Evolutionary conservation across 1,139 yeast species (phyloP).

Genomic region (Candida neerlandica): DNA sequence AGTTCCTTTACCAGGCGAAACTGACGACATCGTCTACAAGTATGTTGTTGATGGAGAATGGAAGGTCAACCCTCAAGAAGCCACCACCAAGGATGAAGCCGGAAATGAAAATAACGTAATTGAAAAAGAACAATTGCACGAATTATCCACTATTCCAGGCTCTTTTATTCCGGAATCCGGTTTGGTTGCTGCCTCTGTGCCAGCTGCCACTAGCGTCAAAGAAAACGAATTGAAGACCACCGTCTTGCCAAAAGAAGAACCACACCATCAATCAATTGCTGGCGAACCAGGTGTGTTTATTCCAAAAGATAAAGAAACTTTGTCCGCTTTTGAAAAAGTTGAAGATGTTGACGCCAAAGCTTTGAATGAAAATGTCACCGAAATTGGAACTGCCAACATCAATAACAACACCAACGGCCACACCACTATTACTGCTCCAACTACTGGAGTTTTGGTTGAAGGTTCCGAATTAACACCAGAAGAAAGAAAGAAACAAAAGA

Average conservation of each 20-base stretch:
- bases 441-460: constrained; percentile 9
- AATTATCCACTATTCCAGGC: constrained; percentile 28
- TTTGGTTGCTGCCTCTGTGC: constrained; percentile 17
- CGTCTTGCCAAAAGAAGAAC: constrained; percentile 59
- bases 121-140: constrained; percentile 40
- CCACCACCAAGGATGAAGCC: constrained; percentile 45
- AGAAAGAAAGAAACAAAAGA: constrained; percentile 49
- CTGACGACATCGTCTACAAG: constrained; percentile 57
- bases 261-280: constrained; percentile 34
- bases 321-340: constrained; percentile 40
- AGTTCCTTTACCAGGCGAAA: constrained; percentile 50
- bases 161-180: constrained; percentile 63
- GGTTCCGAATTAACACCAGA: constrained; percentile 33
- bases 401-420: constrained; percentile 6
- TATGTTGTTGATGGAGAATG: constrained; percentile 78
- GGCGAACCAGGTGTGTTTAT: constrained; percentile 63
- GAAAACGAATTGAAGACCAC: constrained; percentile 42
- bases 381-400: constrained; percentile 13
- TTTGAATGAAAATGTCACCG: constrained; percentile 34
- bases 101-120: constrained; percentile 69
- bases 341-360: constrained; percentile 48
- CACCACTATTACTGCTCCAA: constrained; percentile 9
- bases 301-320: constrained; percentile 41
- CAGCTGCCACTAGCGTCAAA: constrained; percentile 3
- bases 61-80: constrained; percentile 52